These are phyloP conservation scores for Aphanomyces euteiches DNA, from an alignment of 352 stramenopile species.

Conservation along the genomic window DNA sequence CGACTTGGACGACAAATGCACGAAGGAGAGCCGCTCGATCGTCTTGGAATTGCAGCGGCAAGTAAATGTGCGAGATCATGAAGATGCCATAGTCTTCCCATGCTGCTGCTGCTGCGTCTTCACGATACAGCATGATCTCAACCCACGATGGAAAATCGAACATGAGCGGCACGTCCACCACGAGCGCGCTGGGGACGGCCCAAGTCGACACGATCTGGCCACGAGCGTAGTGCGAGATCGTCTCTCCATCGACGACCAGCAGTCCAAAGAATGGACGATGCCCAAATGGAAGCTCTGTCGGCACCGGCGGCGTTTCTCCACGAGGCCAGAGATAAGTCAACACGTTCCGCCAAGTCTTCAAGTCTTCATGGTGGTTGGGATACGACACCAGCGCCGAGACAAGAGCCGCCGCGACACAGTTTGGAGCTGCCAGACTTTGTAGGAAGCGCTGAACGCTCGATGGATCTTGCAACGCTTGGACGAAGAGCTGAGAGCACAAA, in stretches of 20 bases:
- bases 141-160: constrained; percentile 1
- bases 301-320: neutral
- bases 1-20: neutral
- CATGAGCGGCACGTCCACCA: neutral
- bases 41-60: constrained; percentile 7
- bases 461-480: neutral
- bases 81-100: neutral
- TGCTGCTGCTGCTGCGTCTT: neutral
- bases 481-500: neutral
- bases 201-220: too few species aligned
- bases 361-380: neutral
- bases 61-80: constrained; percentile 1
- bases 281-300: neutral
- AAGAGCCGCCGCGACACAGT: neutral
- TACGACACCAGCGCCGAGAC: neutral
- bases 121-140: neutral
- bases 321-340: neutral
- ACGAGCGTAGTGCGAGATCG: neutral
- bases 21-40: neutral
- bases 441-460: neutral
- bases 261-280: neutral
- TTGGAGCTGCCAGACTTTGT: neutral
- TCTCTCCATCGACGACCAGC: neutral
- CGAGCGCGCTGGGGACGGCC: too few species aligned
- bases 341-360: neutral